Evolutionary conservation across 2,329 filamentous ascomycete species (phyloP), one percentile per base, ranked within the genome.

Genomic region (Epichloe brachyelytri): DNA sequence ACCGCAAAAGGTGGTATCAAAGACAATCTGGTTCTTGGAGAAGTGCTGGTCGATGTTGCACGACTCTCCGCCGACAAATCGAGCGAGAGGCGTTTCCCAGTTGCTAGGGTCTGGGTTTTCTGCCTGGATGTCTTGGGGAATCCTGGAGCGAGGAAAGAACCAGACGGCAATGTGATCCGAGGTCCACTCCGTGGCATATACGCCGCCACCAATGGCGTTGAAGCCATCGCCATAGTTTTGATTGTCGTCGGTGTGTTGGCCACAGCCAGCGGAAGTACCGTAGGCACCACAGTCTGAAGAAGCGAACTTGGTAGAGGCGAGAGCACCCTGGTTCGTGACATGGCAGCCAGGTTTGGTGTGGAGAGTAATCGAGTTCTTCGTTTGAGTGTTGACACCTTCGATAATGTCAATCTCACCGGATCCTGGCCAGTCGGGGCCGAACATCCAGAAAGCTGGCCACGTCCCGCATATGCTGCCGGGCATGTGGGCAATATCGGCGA

Each of bases 1-100:
- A 19, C 90, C 90, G 66, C 90, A 96, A 65, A 95, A 88, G 5
- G 85, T 86, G 1, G 83, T 93, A 68, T 91, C 81, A 66, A 93
- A 83, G 56, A 91, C 78, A 56, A 96, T 81, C 59, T 83, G 78
- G 70, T 95, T 78, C 53, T 84, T 68, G 53, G 71, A 71, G 71
- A 96, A 94, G 65, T 83, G 76, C 1, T 68, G 57, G 54, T 82
- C 72, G 56, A 95, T 85, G 58, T 90, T 71, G 68, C 91, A 96
- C 51, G 72, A 74, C 1, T 77, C 79, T 40, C 73, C 76, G 11
- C 80, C 78, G 4, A 72, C 68, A 67, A 94, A 96, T 36, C 72
- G 73, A 10, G 85, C 86, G 1, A 77, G 63, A 0, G 90, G 86
- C 1, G 65, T 69, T 12, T 81, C 83, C 83, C 89, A 95, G n/a